These are phyloP conservation scores for Babesia bovis DNA, from an alignment of 169 alveolate genomes.

Conservation along the genomic window DNA sequence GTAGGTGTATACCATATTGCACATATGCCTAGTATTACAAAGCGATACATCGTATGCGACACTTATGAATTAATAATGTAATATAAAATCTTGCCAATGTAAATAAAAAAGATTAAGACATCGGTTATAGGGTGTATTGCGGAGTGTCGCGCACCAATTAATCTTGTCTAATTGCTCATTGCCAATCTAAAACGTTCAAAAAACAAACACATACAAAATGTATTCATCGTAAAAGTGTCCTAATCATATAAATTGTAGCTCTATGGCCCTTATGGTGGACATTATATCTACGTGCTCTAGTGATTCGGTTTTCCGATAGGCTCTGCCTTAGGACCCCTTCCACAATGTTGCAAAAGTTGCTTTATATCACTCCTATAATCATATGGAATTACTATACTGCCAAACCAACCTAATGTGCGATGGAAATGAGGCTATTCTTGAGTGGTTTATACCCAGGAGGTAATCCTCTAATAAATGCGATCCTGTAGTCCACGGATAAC, in stretches of 20 bases:
- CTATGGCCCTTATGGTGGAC: no score
- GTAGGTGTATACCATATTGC: not conserved
- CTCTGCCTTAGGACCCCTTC: not conserved
- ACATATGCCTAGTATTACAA: not conserved
- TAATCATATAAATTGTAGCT: no score
- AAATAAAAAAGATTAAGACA: no score
- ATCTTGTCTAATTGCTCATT: no score
- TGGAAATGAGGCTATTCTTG: not conserved
- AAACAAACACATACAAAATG: no score
- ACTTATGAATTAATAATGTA: not conserved
- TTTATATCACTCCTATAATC: not conserved
- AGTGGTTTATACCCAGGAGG: not conserved
- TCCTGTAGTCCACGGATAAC: not conserved
- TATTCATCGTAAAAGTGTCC: no score
- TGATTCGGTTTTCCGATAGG: no score
- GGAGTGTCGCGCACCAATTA: no score
- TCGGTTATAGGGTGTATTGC: no score
- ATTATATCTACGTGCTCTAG: no score
- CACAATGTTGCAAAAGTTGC: not conserved
- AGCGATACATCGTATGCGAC: not conserved
- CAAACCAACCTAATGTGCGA: slow-evolving; percentile 36
- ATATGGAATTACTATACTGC: not conserved
- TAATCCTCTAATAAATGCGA: not conserved
- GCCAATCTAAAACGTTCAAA: no score
- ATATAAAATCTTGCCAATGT: no score